Percentiles rank a stretch among this genome's conserved stretches.
Conservation (phyloP, 2,329 filamentous ascomycete genomes). For the Hypocreales sp. region DNA sequence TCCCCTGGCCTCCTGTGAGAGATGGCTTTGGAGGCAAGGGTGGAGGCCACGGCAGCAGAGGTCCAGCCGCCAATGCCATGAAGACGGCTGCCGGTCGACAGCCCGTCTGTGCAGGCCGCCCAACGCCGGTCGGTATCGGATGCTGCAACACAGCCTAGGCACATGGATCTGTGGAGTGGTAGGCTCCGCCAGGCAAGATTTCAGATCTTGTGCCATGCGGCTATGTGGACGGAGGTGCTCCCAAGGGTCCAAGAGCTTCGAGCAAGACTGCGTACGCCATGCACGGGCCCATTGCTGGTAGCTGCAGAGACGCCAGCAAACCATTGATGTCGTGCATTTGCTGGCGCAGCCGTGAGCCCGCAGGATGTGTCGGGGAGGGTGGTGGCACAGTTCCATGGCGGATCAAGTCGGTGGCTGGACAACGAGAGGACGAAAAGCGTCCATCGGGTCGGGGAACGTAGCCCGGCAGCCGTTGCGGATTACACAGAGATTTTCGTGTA, state of each 20-base stretch:
- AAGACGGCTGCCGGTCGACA: too few species aligned
- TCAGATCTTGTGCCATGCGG: conserved; percentile 4
- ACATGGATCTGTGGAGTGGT: conserved; percentile 1
- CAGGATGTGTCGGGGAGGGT: too few species aligned
- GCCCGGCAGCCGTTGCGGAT: conserved; percentile 2
- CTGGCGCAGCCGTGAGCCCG: conserved; percentile 1
- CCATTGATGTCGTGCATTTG: conserved; percentile 3
- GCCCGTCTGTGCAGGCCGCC: too few species aligned
- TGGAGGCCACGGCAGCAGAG: too few species aligned
- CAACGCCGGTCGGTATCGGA: conserved; percentile 1
- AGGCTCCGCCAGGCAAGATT: conserved; percentile 2
- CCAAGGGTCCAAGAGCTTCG: not conserved
- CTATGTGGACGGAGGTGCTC: conserved; percentile 1
- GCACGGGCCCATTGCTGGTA: conserved; percentile 1
- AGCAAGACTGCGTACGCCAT: not conserved
- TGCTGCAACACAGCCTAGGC: conserved; percentile 2
- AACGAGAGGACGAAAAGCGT: conserved; percentile 1
- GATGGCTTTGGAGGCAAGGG: too few species aligned
- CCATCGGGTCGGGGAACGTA: conserved; percentile 3
- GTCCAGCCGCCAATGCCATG: too few species aligned
- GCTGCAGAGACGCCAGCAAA: conserved; percentile 2
- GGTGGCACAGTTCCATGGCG: conserved; percentile 1
- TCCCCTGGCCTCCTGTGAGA: too few species aligned
- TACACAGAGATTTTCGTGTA: too few species aligned
- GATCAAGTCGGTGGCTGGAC: conserved; percentile 3